Evolutionary conservation across 1,139 yeast genomes (phyloP), one percentile per base, ranked within the genome.

Genomic region (Geotrichum histeridarum): DNA sequence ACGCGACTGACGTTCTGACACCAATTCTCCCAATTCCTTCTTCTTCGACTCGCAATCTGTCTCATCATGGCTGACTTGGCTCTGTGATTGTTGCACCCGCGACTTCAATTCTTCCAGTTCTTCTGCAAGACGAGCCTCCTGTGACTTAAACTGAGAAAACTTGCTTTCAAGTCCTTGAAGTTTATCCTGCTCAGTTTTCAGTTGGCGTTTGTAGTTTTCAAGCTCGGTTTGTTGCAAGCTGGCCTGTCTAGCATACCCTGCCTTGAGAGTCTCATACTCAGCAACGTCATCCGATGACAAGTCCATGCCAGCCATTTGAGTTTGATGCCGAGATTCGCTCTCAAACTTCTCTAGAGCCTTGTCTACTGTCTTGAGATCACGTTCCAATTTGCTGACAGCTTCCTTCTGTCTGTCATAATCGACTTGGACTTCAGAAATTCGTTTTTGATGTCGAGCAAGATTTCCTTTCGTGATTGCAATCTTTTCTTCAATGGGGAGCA

Each of bases 241-340:
- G 0, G 70, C 67, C 44, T 57, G 61, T 35, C 57, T 59, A 47
- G 63, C 64, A 57, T 80, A 88, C 54, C 73, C 64, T 17, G 81
- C 80, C 63, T 88, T 79, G 57, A 89, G 71, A 1, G 57, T 46
- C 50, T 83, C 84, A 65, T 89, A 90, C 53, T 83, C 84, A 31
- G 73, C 69, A 44, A 81, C 74, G 38, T 81, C 86, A 12, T 76
- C 81, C 0, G 77, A 73, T 1, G 82, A 73, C 18, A 84, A 64
- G 18, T 68, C 66, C 44, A 27, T 67, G 2, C 62, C 62, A 1
- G 70, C 65, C 57, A 57, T 50, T 50, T 61, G 62, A 1, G 61
- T 56, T 22, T 71, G 68, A 15, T 68, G 66, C 41, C 62, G 70
- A 54, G 72, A 64, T 51, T 77, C 77, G 57, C 62, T 72, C 64